Base-by-base conservation (phyloP, 2,329 filamentous ascomycete species). In the Neofusicoccum cordaticola region DNA sequence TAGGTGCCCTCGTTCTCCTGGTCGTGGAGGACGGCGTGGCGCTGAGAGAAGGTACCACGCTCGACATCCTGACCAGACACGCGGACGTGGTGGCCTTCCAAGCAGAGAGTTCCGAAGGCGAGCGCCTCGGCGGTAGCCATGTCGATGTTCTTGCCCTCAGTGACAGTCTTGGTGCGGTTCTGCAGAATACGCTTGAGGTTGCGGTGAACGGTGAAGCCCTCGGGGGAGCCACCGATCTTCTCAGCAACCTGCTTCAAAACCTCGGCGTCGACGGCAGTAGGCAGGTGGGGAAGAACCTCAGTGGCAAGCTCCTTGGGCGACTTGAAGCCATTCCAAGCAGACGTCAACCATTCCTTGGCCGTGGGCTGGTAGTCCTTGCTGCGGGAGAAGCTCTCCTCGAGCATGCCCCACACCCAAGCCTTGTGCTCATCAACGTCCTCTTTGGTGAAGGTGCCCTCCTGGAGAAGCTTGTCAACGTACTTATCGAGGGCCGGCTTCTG, bases 281-380 rank as follows among this genome's bases (percentile, higher is more conserved):
- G 89, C 72, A 92, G 87, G 81, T 99, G 95, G 58, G 94, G 93
- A 60, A 99, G 84, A 51, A 98, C 88, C 82, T 99, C 95, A 27
- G 90, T 95, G 37, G 94, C 93, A 68, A 99, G 85, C 81, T 99
- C 95, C 84, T 97, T 98, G 73, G 95, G 95, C 37, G 93, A 96
- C 84, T 98, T 98, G 88, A 99, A 98, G 68, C 94, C 94, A 82
- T 99, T 96, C 95, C 95, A 99, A 64, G 95, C 94, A 60, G 93
- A 97, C 8, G 95, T 98, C 71, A 97, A 88, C 95, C 95, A 99
- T 81, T 99, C 95, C 82, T 97, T 96, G 69, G 93, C 91, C 45
- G 91, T 96, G 51, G 95, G 92, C 79, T 94, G 90, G 81, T 99
- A 99, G 74, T 99, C 94, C 81, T 96, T 98, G 80, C 93, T 97